These are phyloP conservation scores for Blastobotrys parvus DNA, from an alignment of 805 yeast genomes.

Conservation along the genomic window DNA sequence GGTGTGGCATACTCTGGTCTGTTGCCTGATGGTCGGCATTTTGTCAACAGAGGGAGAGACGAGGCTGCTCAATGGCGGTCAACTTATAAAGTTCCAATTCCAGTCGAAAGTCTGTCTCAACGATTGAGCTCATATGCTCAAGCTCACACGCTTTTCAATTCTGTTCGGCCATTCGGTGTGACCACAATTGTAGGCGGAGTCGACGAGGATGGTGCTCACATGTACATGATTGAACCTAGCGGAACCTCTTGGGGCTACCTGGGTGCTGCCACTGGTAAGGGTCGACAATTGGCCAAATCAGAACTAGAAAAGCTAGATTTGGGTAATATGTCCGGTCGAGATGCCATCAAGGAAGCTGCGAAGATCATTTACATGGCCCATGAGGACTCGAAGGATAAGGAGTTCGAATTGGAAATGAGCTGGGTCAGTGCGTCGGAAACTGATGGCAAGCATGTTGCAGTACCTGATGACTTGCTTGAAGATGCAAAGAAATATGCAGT, in stretches of 20 bases:
- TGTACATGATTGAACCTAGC: constrained; percentile 95
- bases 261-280: constrained; percentile 98
- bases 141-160: constrained; percentile 90
- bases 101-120: constrained; percentile 74
- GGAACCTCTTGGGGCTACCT: constrained; percentile 96
- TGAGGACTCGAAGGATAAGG: constrained; percentile 96
- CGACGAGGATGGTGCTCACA: constrained; percentile 82
- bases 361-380: constrained; percentile 88
- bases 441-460: constrained; percentile 66
- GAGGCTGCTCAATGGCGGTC: constrained; percentile 77
- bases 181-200: constrained; percentile 90
- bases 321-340: constrained; percentile 58
- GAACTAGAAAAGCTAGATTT: constrained; percentile 86
- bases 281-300: constrained; percentile 95
- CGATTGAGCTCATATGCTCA: constrained; percentile 88
- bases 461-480: constrained; percentile 68
- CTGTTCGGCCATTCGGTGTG: constrained; percentile 97
- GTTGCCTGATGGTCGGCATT: constrained; percentile 92
- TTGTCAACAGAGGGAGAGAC: constrained; percentile 86
- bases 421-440: constrained; percentile 81
- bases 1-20: constrained; percentile 92
- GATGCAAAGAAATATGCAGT: constrained; percentile 83
- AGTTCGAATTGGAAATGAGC: constrained; percentile 86
- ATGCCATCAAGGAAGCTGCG: constrained; percentile 91
- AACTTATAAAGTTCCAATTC: constrained; percentile 65